A percentile compares a stretch with the other conserved stretches of the same genome.
Evolutionary conservation across 108 stramenopile genomes (phyloP).

Genomic region (Pseudonitzschia multiseries): DNA sequence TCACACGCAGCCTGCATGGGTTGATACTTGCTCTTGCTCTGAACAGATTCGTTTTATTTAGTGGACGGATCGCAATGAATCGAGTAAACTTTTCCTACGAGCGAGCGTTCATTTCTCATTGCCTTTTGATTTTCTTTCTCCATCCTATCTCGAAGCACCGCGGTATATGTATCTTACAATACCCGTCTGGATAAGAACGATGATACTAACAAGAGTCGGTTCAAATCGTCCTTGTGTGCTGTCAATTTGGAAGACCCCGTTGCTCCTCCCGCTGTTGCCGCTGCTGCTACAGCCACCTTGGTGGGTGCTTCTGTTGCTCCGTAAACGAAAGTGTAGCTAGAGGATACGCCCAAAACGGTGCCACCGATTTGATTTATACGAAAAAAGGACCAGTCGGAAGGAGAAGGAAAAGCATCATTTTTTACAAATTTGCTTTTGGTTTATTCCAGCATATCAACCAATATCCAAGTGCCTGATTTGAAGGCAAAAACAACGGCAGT

Average conservation of each 20-base stretch:
- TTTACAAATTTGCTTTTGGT: no score
- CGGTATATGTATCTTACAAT: constrained; percentile 88
- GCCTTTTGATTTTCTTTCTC: background rate
- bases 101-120: no score
- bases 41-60: no score
- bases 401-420: background rate
- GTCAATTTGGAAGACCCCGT: constrained; percentile 56
- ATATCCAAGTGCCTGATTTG: no score
- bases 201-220: constrained; percentile 86
- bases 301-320: background rate
- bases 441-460: no score
- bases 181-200: constrained; percentile 86
- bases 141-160: constrained; percentile 20
- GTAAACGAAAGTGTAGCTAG: background rate
- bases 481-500: no score
- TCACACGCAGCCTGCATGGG: no score
- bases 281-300: background rate
- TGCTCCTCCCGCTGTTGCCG: background rate
- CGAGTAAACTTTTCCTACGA: no score
- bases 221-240: constrained; percentile 80
- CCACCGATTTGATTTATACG: background rate
- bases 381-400: background rate
- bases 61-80: no score
- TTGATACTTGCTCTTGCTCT: no score
- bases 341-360: background rate